Base-by-base conservation (phyloP, 2,329 filamentous ascomycete genomes). In the Beauveria asiatica region DNA sequence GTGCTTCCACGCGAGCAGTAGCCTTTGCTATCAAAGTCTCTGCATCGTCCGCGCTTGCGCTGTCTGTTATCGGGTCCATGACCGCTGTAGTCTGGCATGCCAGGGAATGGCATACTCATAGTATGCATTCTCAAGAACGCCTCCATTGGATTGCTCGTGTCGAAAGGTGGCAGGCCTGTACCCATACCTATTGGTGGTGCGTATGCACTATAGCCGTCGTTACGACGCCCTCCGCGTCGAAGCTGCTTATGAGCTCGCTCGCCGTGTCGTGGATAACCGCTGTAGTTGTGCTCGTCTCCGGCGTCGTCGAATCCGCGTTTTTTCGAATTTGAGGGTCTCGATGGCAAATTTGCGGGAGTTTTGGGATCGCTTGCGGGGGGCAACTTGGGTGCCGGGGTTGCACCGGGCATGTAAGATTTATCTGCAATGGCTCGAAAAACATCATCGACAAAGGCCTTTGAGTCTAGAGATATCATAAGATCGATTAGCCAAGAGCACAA, bases 21-120 rank as follows among this genome's bases (percentile, higher is more conserved):
- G 0, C 89, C 89, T 65, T 89, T 89, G 1, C 75, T 82, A 61
- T 90, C 87, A 66, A 88, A 91, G 70, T 90, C 86, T 61, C 82
- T 78, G 68, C 89, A 92, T 61, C 83, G 78, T 60, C 78, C 72
- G 63, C 73, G 76, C 53, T 71, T 75, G 60, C 73, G 74, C 44
- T 68, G 69, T 45, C 69, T 67, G 13, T 58, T 62, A n/a, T 64
- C 65, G 17, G 17, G 23, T 17, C 62, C 62, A 27, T 66, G 64
- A 21, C 71, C 67, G 65, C 73, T 64, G 70, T 76, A 66, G 61
- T 75, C 73, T 67, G 76, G 72, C 65, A 83, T 72, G 3, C 64
- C 65, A 3, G 71, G 66, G 51, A 69, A 71, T 3, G 76, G 74
- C 49, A 81, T 70, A 1, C 77, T 78, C 68, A 84, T 79, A 17